Base-by-base conservation (phyloP, 2,329 filamentous ascomycete genomes). In the Stachybotrys chartarum region DNA sequence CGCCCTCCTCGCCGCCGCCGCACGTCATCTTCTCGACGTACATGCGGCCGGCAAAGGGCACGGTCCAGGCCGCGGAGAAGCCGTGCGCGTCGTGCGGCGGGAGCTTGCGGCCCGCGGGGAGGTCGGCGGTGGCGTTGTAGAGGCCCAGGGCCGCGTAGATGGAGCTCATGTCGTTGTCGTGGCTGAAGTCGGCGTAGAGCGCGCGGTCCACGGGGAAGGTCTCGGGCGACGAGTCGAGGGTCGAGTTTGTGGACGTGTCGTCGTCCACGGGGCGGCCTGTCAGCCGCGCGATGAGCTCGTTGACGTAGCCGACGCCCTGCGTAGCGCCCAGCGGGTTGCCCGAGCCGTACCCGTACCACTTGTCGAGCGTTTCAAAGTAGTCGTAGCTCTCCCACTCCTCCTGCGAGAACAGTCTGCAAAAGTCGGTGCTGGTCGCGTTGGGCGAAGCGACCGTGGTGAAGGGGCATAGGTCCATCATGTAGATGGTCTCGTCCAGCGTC, bases 21-120 rank as follows among this genome's bases (percentile, higher is more conserved):
- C 92, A 97, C 46, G 71, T 72, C 82, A 96, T 85, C 78, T 93
- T 94, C 78, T 97, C 92, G 42, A 97, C 83, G 68, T 95, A 96
- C 70, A 91, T 81, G 54, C 91, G 78, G 17, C 83, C 86, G 0
- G 81, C 89, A 71, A 97, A 96, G 0, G 92, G 89, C 17, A 96
- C 90, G 0, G 84, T 82, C 86, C 88, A 93, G 14, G 86, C 80
- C 1, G 90, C 83, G 11, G 87, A 86, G 68, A 84, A 96, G 3
- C 90, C 90, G 42, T 81, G 77, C 1, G 81, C 80, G 55, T 84
- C 69, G 6, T 71, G 61, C 0, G 81, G 76, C 48, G 79, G 73
- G 45, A 79, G 67, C 30, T 83, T 69, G 7, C 74, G 75, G 3
- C 74, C 75, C 30, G 77, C 78, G 3, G 80, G 77, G 30, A 87